A percentile compares a stretch with the other conserved stretches of the same genome.
Evolutionary conservation across 352 stramenopile genomes (phyloP).

Genomic region (Phytophthora quininea): DNA sequence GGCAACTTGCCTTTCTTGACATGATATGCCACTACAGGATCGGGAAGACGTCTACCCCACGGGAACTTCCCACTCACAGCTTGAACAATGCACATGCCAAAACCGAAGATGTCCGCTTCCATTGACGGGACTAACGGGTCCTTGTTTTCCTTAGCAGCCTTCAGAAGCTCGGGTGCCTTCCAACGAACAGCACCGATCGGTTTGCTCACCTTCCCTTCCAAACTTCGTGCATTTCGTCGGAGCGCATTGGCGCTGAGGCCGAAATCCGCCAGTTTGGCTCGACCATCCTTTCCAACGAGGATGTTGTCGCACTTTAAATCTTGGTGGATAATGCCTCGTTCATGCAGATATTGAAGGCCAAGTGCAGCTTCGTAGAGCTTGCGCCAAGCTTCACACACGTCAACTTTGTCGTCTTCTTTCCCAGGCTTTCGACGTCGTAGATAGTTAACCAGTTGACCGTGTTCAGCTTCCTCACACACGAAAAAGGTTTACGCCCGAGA

Average conservation of each 20-base stretch:
- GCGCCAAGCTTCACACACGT: constrained; percentile 19
- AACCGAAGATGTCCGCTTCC: constrained; percentile 28
- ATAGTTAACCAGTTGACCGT: constrained; percentile 22
- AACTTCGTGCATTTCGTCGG: neutral
- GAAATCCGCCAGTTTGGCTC: constrained; percentile 41
- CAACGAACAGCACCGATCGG: constrained; percentile 22
- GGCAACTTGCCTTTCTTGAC: constrained; percentile 8
- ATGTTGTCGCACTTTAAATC: constrained; percentile 46
- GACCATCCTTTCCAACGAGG: constrained; percentile 29
- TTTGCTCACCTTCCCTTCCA: neutral
- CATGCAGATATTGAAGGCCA: constrained; percentile 33
- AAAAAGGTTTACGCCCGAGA: constrained; percentile 28
- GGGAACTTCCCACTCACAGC: constrained; percentile 18
- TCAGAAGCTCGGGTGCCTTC: constrained; percentile 26
- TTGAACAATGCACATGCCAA: constrained; percentile 34
- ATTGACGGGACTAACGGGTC: neutral
- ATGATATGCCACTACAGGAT: constrained; percentile 11
- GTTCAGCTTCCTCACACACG: constrained; percentile 28
- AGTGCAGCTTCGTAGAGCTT: constrained; percentile 33
- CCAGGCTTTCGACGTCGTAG: constrained; percentile 2
- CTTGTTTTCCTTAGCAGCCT: constrained; percentile 1
- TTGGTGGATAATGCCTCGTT: constrained; percentile 27
- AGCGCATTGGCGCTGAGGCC: constrained; percentile 19
- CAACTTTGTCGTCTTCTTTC: constrained; percentile 7
- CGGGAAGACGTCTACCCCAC: constrained; percentile 8